Percentiles rank a stretch among this genome's conserved stretches.
Conservation (phyloP, 257 asterid species). For the Gynochthodes officinalis region DNA sequence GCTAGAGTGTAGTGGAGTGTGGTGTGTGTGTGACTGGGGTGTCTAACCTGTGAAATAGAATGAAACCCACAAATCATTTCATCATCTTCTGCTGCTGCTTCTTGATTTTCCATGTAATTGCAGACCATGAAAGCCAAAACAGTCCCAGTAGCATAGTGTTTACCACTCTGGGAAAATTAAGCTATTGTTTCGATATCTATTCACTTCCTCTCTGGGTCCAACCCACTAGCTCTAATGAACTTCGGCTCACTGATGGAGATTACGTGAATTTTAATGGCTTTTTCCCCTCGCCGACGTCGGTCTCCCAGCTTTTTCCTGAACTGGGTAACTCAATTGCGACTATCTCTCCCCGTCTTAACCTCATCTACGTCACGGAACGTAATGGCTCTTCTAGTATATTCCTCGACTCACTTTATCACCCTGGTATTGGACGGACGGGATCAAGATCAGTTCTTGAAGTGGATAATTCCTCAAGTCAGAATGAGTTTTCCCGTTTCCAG, state of each 20-base stretch:
- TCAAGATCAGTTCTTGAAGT: conserved; percentile 40
- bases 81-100: conserved; percentile 16
- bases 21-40: too few species aligned
- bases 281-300: conserved; percentile 47
- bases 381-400: conserved; percentile 56
- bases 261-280: conserved; percentile 81
- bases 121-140: conserved; percentile 23
- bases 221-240: conserved; percentile 28
- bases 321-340: conserved; percentile 20
- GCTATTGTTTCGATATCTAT: conserved; percentile 70
- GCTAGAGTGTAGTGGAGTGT: neutral
- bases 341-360: conserved; percentile 12
- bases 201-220: conserved; percentile 33
- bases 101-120: conserved; percentile 11
- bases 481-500: conserved; percentile 37
- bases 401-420: conserved; percentile 43
- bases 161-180: conserved; percentile 61
- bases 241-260: conserved; percentile 66
- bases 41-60: neutral
- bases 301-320: conserved; percentile 29
- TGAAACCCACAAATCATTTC: conserved; percentile 26
- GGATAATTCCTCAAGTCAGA: neutral
- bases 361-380: conserved; percentile 78
- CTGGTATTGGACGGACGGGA: neutral
- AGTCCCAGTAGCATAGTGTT: conserved; percentile 44